A percentile compares a stretch with the other conserved stretches of the same genome.
Conservation (phyloP, 495 filamentous ascomycete genomes). For the Penicillium coprophilum region DNA sequence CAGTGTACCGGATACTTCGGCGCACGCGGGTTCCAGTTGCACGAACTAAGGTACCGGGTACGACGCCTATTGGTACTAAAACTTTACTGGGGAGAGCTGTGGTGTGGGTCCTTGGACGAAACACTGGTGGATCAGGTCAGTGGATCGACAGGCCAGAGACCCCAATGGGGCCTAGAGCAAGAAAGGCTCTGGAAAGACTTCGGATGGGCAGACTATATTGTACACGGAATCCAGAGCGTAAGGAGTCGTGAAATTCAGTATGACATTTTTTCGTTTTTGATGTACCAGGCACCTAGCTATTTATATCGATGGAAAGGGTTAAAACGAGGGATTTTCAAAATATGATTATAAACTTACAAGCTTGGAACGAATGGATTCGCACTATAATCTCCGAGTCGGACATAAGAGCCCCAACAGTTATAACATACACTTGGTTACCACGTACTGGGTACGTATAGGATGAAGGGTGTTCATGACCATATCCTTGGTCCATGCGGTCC, state of each 20-base stretch:
- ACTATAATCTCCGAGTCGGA: too few relatives aligned
- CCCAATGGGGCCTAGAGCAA: slow-evolving; percentile 12
- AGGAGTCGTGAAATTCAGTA: too few relatives aligned
- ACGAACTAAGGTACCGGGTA: slow-evolving; percentile 13
- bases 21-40: background rate
- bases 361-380: too few relatives aligned
- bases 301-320: too few relatives aligned
- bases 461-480: background rate
- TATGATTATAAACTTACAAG: too few relatives aligned
- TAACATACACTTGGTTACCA: too few relatives aligned
- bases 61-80: slow-evolving; percentile 14
- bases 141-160: slow-evolving; percentile 16
- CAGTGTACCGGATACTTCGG: slow-evolving; percentile 13
- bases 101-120: slow-evolving; percentile 23
- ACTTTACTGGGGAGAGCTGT: slow-evolving; percentile 16
- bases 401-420: too few relatives aligned
- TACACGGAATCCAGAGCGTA: too few relatives aligned
- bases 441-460: background rate
- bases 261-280: too few relatives aligned
- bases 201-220: background rate
- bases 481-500: background rate
- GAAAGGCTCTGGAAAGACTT: slow-evolving; percentile 1
- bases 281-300: too few relatives aligned
- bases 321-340: too few relatives aligned
- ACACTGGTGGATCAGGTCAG: slow-evolving; percentile 20